Conservation (phyloP, 1,284 basidiomycete species). For the Rhodofomes roseus region DNA sequence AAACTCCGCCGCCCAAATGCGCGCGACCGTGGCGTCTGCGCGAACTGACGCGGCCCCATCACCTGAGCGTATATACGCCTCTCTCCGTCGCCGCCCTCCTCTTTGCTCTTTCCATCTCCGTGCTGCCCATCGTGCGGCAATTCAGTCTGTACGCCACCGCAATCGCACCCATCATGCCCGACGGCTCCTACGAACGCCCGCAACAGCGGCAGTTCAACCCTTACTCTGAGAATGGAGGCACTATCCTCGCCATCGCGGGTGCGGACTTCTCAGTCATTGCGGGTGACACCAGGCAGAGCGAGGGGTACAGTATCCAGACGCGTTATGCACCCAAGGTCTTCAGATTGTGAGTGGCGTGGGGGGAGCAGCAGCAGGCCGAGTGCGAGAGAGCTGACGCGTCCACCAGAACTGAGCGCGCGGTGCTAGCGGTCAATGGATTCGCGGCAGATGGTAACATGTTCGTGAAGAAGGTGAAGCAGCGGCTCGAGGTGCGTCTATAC, state of each 20-base stretch:
- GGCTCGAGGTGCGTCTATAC: constrained; percentile 69
- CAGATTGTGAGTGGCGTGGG: constrained; percentile 53
- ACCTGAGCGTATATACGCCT: constrained; percentile 22
- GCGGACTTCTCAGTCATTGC: constrained; percentile 91
- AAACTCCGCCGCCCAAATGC: constrained; percentile 21
- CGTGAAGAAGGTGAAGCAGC: constrained; percentile 90
- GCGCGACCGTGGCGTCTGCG: constrained; percentile 15
- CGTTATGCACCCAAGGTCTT: constrained; percentile 94
- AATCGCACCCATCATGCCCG: constrained; percentile 28
- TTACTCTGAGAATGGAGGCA: constrained; percentile 89
- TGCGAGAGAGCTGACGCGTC: constrained; percentile 14
- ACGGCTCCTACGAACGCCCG: constrained; percentile 38
- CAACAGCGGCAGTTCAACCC: constrained; percentile 76
- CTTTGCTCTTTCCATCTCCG: constrained; percentile 9
- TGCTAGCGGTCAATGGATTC: constrained; percentile 92
- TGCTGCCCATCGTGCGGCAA: constrained; percentile 5
- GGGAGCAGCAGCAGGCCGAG: neutral
- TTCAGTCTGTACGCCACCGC: constrained; percentile 2
- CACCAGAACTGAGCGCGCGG: constrained; percentile 84
- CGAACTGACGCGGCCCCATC: constrained; percentile 28
- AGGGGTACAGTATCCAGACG: constrained; percentile 94
- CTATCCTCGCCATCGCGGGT: constrained; percentile 92
- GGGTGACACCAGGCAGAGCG: constrained; percentile 91
- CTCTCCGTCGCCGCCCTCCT: constrained; percentile 5
- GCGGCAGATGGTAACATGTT: constrained; percentile 95